Evolutionary conservation across 2,329 filamentous ascomycete species (phyloP).

Genomic region (Thielaviopsis populi): DNA sequence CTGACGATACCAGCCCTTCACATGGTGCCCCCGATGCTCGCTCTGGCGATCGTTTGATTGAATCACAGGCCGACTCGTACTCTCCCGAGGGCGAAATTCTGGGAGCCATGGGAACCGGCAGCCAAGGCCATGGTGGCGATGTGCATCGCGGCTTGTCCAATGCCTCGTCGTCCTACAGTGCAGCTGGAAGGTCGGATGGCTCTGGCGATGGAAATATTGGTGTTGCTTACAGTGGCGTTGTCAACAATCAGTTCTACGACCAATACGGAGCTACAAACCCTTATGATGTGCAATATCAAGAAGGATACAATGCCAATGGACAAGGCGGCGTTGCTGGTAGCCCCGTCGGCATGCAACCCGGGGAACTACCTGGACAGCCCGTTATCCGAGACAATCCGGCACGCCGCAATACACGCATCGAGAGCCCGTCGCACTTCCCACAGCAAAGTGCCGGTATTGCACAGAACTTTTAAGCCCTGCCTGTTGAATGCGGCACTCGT

Average conservation of each 20-base stretch:
- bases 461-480: constrained; percentile 65
- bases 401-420: constrained; percentile 83
- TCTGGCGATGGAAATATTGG: constrained; percentile 38
- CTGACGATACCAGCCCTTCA: constrained; percentile 48
- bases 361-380: constrained; percentile 45
- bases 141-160: constrained; percentile 86
- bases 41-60: constrained; percentile 51
- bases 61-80: constrained; percentile 29
- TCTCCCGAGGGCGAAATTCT: constrained; percentile 68
- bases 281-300: constrained; percentile 16
- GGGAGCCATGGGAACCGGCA: constrained; percentile 62
- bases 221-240: constrained; percentile 33
- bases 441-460: constrained; percentile 90
- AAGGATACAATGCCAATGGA: neutral
- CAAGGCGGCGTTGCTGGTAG: neutral
- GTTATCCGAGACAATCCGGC: constrained; percentile 89
- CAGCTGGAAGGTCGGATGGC: constrained; percentile 57
- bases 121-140: constrained; percentile 32
- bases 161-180: constrained; percentile 89
- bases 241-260: constrained; percentile 32
- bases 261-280: constrained; percentile 21
- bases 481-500: neutral
- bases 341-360: constrained; percentile 19
- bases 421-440: constrained; percentile 76
- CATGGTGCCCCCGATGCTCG: constrained; percentile 53